Conservation (phyloP, 2,329 filamentous ascomycete genomes). For the Magnaporthiopsis rhizophila region DNA sequence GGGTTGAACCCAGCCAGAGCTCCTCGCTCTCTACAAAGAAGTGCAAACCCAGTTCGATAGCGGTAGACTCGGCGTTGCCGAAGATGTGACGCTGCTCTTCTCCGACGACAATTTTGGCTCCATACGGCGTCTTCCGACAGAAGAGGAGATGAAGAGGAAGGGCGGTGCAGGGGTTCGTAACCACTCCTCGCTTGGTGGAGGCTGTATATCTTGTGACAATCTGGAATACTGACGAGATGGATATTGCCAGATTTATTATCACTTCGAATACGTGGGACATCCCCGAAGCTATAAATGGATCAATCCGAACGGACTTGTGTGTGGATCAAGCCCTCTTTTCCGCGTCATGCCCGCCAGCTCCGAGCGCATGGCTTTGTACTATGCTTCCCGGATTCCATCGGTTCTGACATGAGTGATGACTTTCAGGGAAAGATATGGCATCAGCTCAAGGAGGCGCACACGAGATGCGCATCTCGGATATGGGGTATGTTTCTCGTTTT, state of each 20-base stretch:
- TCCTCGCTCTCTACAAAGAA: slow-evolving; percentile 60
- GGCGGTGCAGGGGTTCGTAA: slow-evolving; percentile 47
- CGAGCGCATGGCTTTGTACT: too few relatives aligned
- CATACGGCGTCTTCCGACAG: slow-evolving; percentile 47
- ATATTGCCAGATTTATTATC: slow-evolving; percentile 32
- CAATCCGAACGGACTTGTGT: slow-evolving; percentile 39
- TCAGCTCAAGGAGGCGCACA: slow-evolving; percentile 48
- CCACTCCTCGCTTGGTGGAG: neutral
- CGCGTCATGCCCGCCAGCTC: neutral
- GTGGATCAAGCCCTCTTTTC: neutral
- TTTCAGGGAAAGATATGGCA: slow-evolving; percentile 30
- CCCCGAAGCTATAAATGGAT: slow-evolving; percentile 55
- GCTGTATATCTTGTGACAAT: neutral
- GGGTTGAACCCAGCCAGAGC: slow-evolving; percentile 29
- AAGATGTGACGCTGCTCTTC: slow-evolving; percentile 55
- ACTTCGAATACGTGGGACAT: slow-evolving; percentile 55
- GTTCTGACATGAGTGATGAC: neutral
- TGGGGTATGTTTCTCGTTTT: neutral
- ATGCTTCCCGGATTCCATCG: too few relatives aligned
- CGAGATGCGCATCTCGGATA: slow-evolving; percentile 25
- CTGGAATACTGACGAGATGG: neutral
- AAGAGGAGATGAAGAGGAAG: slow-evolving; percentile 39
- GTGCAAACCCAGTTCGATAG: slow-evolving; percentile 55
- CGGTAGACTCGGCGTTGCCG: slow-evolving; percentile 45
- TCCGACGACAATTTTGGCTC: slow-evolving; percentile 57